Evolutionary conservation across 371 early-diverging fungal genomes (phyloP).

Genomic region (Ordospora colligata): DNA sequence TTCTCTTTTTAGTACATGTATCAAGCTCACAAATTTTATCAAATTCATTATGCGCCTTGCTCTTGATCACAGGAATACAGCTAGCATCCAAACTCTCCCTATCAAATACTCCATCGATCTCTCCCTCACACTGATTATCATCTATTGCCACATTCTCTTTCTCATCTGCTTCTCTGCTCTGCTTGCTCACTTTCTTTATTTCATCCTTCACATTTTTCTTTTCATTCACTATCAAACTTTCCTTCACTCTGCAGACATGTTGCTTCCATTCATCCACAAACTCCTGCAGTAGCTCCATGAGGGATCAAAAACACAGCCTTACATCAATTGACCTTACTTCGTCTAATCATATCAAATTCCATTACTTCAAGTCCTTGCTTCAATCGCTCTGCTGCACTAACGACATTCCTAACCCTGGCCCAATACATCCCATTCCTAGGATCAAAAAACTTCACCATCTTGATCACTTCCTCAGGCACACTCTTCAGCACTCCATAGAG

Average conservation of each 20-base stretch:
- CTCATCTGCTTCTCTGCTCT: background rate
- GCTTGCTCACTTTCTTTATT: background rate
- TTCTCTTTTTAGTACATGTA: too few species aligned
- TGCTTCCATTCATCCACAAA: background rate
- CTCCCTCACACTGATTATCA: background rate
- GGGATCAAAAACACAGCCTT: constrained; percentile 3
- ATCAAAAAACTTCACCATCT: constrained; percentile 18
- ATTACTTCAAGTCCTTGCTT: background rate
- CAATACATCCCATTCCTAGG: constrained; percentile 20
- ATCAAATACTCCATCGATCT: background rate
- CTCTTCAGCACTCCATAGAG: background rate
- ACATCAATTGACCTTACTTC: background rate
- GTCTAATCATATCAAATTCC: constrained; percentile 4
- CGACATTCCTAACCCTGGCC: constrained; percentile 14
- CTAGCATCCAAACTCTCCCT: background rate
- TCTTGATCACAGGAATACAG: background rate
- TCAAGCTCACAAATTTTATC: background rate
- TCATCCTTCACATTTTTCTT: too few species aligned
- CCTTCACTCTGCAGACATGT: background rate
- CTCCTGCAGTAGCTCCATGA: constrained; percentile 4
- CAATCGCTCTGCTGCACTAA: background rate
- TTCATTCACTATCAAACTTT: background rate
- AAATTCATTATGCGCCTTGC: background rate
- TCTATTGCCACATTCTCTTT: background rate
- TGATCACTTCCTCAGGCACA: background rate